phyloP scores from a whole-genome alignment of 495 filamentous ascomycete species.

The Penicillium turbatum region DNA sequence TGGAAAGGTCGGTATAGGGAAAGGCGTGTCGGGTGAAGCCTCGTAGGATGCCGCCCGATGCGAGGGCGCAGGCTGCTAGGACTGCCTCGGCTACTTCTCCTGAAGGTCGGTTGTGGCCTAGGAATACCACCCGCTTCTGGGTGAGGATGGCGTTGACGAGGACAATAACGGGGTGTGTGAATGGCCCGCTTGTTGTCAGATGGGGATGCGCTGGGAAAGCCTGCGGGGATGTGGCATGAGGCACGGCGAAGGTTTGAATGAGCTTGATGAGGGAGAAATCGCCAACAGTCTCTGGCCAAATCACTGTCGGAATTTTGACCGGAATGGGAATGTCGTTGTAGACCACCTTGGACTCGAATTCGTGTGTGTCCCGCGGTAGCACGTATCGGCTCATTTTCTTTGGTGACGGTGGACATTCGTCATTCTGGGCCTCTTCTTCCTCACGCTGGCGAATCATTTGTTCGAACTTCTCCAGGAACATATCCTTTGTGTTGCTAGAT shows the following conservation, averaged over 20 bases:
- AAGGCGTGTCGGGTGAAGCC: slow-evolving; percentile 98
- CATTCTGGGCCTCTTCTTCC: slow-evolving; percentile 41
- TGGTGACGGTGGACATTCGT: slow-evolving; percentile 39
- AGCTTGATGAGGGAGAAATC: slow-evolving; percentile 97
- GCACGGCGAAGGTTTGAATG: slow-evolving; percentile 83
- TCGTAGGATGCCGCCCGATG: slow-evolving; percentile 87
- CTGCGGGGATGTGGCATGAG: slow-evolving; percentile 76
- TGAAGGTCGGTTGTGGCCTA: slow-evolving; percentile 90
- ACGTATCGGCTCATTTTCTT: slow-evolving; percentile 53
- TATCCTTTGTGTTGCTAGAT: slow-evolving; percentile 85
- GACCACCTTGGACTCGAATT: slow-evolving; percentile 89
- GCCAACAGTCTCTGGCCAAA: slow-evolving; percentile 93
- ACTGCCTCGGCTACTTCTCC: slow-evolving; percentile 95
- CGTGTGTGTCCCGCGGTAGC: slow-evolving; percentile 89
- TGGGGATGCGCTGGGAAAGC: slow-evolving; percentile 86
- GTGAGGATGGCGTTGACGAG: slow-evolving; percentile 69
- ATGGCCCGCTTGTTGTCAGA: slow-evolving; percentile 83
- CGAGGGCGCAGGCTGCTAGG: slow-evolving; percentile 85
- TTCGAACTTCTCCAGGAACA: slow-evolving; percentile 97
- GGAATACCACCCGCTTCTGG: slow-evolving; percentile 93
- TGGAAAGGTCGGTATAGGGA: slow-evolving; percentile 96
- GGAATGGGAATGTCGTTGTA: slow-evolving; percentile 95
- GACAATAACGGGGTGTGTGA: slow-evolving; percentile 52
- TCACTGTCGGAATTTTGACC: slow-evolving; percentile 88
- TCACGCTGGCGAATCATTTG: slow-evolving; percentile 76